Evolutionary conservation across 177 flowering plant species (phyloP), one percentile per base, ranked within the genome.

Genomic region (Vitis hybrid): DNA sequence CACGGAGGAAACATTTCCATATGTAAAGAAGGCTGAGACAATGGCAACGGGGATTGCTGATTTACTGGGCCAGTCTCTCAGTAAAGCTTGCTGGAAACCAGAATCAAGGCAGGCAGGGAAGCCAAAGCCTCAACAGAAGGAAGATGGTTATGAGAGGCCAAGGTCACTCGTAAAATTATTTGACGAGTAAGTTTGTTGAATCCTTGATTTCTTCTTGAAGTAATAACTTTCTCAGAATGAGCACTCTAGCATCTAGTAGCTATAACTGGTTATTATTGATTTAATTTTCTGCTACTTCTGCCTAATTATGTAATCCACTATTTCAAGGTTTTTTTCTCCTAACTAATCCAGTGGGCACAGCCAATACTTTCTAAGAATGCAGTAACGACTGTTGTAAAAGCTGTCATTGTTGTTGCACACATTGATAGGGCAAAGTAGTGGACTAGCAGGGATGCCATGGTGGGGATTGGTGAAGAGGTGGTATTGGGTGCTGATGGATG

Each of bases 41-140:
- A 93, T 93, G 99, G 98, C 97, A n/a, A 76, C 86, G 10, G 84
- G 79, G 69, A 90, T 93, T 76, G 98, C 97, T 61, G 83, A 88
- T 3, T 76, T 93, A 57, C 77, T 93, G 74, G 97, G 88, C 29
- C 78, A 91, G 70, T 93, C 98, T 74, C 91, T 93, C 10, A 59
- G 75, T 14, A 74, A 65, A 51, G 87, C 81, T 29, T 21, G 39
- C 66, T 80, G 85, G 85, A 82, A 82, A 74, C 82, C 81, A 8
- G 89, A 85, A 76, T 77, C 94, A 53, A 90, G 89, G 72, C 75
- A 69, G 68, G 72, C 69, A n/a, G 81, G 77, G 53, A 86, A 82
- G 70, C 69, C 79, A 12, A 85, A 84, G 76, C 60, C 81, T 60
- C 73, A 81, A 31, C 60, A 74, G 52, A 80, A 81, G 73, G 73